Base-by-base conservation (phyloP, 2,329 filamentous ascomycete genomes). In the Cladosporium sp. region DNA sequence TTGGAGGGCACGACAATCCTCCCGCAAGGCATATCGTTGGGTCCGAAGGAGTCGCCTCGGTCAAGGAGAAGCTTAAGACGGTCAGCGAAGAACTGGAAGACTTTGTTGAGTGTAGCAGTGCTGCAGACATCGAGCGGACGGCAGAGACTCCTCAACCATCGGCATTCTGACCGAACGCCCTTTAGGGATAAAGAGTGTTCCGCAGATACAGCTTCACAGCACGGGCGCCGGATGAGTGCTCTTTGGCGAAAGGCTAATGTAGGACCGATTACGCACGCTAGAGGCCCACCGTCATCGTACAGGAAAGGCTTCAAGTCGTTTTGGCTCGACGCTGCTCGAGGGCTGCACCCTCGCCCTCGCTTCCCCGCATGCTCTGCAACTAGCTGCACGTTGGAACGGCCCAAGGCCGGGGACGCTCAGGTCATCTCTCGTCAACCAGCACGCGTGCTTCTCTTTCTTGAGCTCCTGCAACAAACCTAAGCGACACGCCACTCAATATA, bases 81-180 rank as follows among this genome's bases (percentile, higher is more conserved):
- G 92, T 97, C 2, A 96, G 92, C 68, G 93, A 98, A 76, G 95
- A 98, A 80, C 81, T 98, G 65, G 95, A 98, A 77, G 95, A 98
- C 71, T 98, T 98, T 78, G 90, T 97, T 30, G 92, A 96, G 72
- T 90, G 93, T 28, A 97, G 93, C 73, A 84, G 90, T 69, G 89
- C 91, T 0, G 93, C 95, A 18, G 93, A 97, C 76, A 91, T 92
- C 63, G 75, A 75, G 43, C 54, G 54, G 30, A 13, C 59, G 25
- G 48, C 59, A 32, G 59, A 56, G 32, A 63, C 59, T 13, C 59
- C 59, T 43, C 59, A 54, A 56, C 48, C 59, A 54, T 28, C 59
- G n/a, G 48, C 59, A 21, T n/a, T 43, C 32, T 63, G 59, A 63
- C 11, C 14, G 23, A 30, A 4, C n/a, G 30, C 25, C 10, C 49